phyloP scores from a whole-genome alignment of 805 yeast genomes.

The Candida maesae region DNA sequence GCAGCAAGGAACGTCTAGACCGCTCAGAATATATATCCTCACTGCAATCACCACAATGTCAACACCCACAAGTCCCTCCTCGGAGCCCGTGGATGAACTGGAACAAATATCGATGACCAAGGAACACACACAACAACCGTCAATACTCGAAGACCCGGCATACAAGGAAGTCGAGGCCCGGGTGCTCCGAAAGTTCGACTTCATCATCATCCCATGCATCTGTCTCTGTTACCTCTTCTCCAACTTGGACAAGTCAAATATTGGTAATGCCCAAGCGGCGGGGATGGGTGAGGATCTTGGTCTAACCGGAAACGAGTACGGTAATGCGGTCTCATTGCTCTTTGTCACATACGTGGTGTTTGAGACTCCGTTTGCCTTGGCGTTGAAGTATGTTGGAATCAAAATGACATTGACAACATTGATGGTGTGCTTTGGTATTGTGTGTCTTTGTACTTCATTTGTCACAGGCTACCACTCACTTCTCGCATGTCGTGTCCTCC shows the following conservation, averaged over 20 bases:
- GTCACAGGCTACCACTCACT: constrained; percentile 39
- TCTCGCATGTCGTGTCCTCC: constrained; percentile 42
- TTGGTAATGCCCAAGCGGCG: constrained; percentile 56
- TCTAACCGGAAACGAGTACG: constrained; percentile 37
- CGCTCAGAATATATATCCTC: no score
- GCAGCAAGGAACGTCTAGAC: no score
- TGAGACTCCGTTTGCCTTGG: constrained; percentile 36
- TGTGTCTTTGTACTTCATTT: constrained; percentile 41
- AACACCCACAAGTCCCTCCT: no score
- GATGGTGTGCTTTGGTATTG: constrained; percentile 35
- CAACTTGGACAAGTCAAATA: constrained; percentile 50
- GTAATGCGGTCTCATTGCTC: constrained; percentile 42
- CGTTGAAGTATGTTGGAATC: constrained; percentile 35
- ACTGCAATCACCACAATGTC: no score
- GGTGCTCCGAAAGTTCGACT: constrained; percentile 41
- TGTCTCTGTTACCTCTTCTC: constrained; percentile 42
- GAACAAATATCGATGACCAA: no score
- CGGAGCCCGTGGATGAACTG: no score
- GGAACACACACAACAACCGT: no score
- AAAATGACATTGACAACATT: constrained; percentile 31
- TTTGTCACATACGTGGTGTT: constrained; percentile 42
- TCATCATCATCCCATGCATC: constrained; percentile 40
- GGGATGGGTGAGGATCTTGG: constrained; percentile 43
- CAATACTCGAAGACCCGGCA: constrained; percentile 1
- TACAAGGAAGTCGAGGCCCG: constrained; percentile 28